phyloP scores from a whole-genome alignment of 1,284 basidiomycete species.

The Laetiporus sulphureus region DNA sequence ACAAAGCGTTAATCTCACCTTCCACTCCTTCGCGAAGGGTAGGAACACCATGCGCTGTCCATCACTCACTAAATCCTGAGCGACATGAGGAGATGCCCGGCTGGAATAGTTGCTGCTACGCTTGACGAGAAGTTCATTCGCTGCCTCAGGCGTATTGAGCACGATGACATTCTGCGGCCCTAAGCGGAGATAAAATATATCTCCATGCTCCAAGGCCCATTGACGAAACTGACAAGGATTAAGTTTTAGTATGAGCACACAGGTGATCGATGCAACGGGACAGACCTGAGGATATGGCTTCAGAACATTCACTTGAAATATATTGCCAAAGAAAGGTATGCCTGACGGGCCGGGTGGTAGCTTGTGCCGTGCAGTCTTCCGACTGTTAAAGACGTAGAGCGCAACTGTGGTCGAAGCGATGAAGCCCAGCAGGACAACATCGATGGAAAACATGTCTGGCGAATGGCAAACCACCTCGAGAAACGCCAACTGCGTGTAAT shows the following conservation, averaged over 20 bases:
- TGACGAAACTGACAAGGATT: conserved; percentile 16
- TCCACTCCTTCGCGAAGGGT: conserved; percentile 25
- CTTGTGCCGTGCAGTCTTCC: not conserved
- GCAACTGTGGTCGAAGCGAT: not conserved
- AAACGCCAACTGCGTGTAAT: too few species aligned
- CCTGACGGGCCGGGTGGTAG: not conserved
- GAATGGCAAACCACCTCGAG: too few species aligned
- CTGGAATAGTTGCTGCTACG: conserved; percentile 23
- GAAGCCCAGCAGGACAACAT: not conserved
- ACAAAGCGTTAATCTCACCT: conserved; percentile 10
- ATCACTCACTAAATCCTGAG: conserved; percentile 25
- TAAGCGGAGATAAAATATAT: conserved; percentile 19
- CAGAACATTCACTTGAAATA: not conserved
- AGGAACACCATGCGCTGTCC: conserved; percentile 24
- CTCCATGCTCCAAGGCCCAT: conserved; percentile 26
- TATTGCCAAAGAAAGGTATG: not conserved
- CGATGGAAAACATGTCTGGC: not conserved
- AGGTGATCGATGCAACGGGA: not conserved
- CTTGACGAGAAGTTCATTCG: conserved; percentile 27
- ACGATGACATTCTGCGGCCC: conserved; percentile 26
- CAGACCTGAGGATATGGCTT: not conserved
- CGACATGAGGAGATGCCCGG: conserved; percentile 22
- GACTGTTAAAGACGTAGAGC: not conserved
- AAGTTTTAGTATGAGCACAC: not conserved
- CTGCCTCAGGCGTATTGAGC: conserved; percentile 27